These are phyloP conservation scores for Claviceps maximensis DNA, from an alignment of 2,329 filamentous ascomycete species.

Conservation along the genomic window DNA sequence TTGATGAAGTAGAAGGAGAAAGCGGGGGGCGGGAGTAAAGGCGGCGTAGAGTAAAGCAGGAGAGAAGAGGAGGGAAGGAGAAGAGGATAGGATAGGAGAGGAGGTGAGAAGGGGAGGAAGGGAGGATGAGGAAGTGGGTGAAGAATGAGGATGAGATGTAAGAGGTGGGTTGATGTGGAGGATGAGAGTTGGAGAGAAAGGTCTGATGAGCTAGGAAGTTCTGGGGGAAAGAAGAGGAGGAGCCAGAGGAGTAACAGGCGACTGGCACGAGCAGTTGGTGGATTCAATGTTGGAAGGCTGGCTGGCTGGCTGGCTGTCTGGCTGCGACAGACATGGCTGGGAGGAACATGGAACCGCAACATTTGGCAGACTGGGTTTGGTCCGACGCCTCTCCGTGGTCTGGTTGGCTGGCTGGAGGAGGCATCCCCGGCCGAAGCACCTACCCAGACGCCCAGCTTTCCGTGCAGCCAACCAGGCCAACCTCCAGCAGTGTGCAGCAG, in stretches of 20 bases:
- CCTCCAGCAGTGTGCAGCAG: too few relatives aligned
- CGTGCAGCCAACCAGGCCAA: too few relatives aligned
- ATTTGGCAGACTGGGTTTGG: too few relatives aligned
- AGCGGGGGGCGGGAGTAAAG: not conserved
- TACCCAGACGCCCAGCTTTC: too few relatives aligned
- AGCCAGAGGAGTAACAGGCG: not conserved
- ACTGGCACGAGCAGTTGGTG: not conserved
- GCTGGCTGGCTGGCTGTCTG: too few relatives aligned
- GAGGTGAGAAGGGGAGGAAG: constrained; percentile 3
- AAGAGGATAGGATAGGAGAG: not conserved
- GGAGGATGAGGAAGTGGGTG: not conserved
- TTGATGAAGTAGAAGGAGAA: not conserved
- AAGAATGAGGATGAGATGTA: constrained; percentile 4
- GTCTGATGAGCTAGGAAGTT: not conserved
- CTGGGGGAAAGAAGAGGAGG: not conserved
- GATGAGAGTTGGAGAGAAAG: constrained; percentile 2
- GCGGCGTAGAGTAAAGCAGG: not conserved
- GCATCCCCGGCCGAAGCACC: too few relatives aligned
- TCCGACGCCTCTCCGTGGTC: too few relatives aligned
- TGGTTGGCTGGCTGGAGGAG: too few relatives aligned
- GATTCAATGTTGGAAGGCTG: not conserved
- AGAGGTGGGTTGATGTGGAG: not conserved
- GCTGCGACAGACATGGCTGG: too few relatives aligned
- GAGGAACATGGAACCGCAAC: too few relatives aligned
- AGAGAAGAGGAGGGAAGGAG: constrained; percentile 9